Conservation (phyloP, 179 eudicot genomes). For the Corrigiola litoralis region DNA sequence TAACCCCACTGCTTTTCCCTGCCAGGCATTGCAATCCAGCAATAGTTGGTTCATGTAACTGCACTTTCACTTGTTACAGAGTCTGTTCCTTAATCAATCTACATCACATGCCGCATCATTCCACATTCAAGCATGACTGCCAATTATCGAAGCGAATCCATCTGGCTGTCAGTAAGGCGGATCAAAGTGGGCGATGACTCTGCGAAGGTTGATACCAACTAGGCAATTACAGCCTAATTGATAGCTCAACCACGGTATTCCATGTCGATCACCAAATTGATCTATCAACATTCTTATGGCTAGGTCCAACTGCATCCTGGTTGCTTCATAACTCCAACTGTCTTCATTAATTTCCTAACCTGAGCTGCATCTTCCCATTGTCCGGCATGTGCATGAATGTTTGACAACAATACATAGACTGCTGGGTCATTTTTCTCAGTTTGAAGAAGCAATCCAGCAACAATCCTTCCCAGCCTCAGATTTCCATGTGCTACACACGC, state of each 20-base stretch:
- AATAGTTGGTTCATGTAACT: too few relatives aligned
- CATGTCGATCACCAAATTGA: background rate
- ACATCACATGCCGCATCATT: too few relatives aligned
- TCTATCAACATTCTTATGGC: conserved; percentile 2
- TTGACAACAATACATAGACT: conserved; percentile 62
- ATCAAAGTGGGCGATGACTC: too few relatives aligned
- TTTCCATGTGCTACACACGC: conserved; percentile 52
- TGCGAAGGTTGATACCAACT: too few relatives aligned
- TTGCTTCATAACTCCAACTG: conserved; percentile 47
- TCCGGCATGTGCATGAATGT: conserved; percentile 66
- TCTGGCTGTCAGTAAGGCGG: too few relatives aligned
- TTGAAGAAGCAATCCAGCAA: conserved; percentile 46
- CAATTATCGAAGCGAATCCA: too few relatives aligned
- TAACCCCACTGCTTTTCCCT: too few relatives aligned
- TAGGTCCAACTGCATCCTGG: conserved; percentile 73
- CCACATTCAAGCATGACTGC: too few relatives aligned
- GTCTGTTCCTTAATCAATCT: too few relatives aligned
- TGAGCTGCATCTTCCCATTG: conserved; percentile 80
- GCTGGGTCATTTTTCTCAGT: conserved; percentile 47
- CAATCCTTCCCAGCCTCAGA: conserved; percentile 43
- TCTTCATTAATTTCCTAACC: conserved; percentile 59
- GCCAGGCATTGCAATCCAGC: too few relatives aligned
- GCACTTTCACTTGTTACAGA: too few relatives aligned
- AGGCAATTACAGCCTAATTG: too few relatives aligned
- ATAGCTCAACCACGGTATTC: background rate